Percentiles rank a stretch among this genome's conserved stretches.
These are phyloP conservation scores for Sporothrix mexicana DNA, from an alignment of 2,329 filamentous ascomycete genomes.

Conservation along the genomic window DNA sequence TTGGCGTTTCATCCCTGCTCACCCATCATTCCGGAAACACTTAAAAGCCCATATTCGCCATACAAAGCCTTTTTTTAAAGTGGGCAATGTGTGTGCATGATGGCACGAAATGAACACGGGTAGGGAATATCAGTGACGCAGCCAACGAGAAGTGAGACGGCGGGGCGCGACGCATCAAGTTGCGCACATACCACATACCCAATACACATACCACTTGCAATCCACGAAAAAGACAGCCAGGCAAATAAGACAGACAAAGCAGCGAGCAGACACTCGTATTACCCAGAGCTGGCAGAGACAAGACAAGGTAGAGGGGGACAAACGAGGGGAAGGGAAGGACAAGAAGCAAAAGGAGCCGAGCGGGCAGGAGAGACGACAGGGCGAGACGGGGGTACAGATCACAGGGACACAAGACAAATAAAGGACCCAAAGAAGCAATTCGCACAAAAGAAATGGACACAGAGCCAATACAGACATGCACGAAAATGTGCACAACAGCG, in stretches of 20 bases:
- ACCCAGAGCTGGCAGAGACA: no score
- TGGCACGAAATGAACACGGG: constrained; percentile 16
- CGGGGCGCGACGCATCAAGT: constrained; percentile 19
- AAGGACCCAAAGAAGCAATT: background rate
- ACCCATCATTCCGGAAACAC: constrained; percentile 29
- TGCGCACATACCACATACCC: background rate
- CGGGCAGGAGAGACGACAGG: constrained; percentile 6
- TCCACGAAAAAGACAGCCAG: background rate
- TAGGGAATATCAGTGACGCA: constrained; percentile 4
- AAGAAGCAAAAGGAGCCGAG: background rate
- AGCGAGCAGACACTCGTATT: background rate
- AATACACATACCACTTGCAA: background rate
- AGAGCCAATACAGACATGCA: background rate
- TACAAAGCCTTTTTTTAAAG: background rate
- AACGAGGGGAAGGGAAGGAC: background rate
- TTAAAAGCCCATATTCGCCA: no score
- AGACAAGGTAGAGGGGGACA: background rate
- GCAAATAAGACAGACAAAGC: background rate
- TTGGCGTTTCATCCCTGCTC: constrained; percentile 31
- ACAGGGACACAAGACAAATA: background rate
- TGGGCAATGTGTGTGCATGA: constrained; percentile 24
- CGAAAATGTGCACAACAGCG: constrained; percentile 5
- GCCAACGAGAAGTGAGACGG: constrained; percentile 28
- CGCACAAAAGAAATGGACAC: background rate
- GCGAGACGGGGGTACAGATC: constrained; percentile 2